Conservation (phyloP, 306 rosid genomes). For the Glycine latifolia region DNA sequence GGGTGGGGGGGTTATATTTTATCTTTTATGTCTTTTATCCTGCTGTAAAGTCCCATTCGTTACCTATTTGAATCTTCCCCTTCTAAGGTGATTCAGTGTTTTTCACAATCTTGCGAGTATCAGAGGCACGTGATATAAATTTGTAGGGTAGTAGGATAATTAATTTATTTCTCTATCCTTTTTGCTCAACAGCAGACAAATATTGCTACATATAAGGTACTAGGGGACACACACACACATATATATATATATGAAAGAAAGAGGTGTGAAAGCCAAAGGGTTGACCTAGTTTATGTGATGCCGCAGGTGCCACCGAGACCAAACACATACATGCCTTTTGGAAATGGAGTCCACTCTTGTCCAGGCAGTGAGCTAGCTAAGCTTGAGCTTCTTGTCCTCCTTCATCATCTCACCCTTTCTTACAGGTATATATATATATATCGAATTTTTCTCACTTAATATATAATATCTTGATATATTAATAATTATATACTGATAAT, state of each 20-base stretch:
- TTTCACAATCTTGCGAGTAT: constrained; percentile 45
- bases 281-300: constrained; percentile 50
- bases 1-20: constrained; percentile 20
- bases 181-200: neutral
- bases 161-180: neutral
- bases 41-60: constrained; percentile 62
- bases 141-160: constrained; percentile 50
- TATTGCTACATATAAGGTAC: neutral
- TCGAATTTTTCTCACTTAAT: too few relatives aligned
- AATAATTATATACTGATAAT: too few relatives aligned
- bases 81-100: constrained; percentile 29
- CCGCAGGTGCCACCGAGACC: constrained; percentile 84
- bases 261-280: neutral
- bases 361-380: constrained; percentile 97
- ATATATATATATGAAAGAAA: too few relatives aligned
- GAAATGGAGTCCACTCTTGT: constrained; percentile 95
- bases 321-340: constrained; percentile 92
- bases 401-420: constrained; percentile 80
- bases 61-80: constrained; percentile 50
- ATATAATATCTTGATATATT: too few relatives aligned
- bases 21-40: constrained; percentile 47
- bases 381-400: constrained; percentile 84
- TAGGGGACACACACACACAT: neutral
- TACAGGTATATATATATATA: constrained; percentile 62
- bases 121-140: constrained; percentile 63